Evolutionary conservation across 495 filamentous ascomycete species (phyloP), one percentile per base, ranked within the genome.

Genomic region (Lasiosphaeria miniovina): DNA sequence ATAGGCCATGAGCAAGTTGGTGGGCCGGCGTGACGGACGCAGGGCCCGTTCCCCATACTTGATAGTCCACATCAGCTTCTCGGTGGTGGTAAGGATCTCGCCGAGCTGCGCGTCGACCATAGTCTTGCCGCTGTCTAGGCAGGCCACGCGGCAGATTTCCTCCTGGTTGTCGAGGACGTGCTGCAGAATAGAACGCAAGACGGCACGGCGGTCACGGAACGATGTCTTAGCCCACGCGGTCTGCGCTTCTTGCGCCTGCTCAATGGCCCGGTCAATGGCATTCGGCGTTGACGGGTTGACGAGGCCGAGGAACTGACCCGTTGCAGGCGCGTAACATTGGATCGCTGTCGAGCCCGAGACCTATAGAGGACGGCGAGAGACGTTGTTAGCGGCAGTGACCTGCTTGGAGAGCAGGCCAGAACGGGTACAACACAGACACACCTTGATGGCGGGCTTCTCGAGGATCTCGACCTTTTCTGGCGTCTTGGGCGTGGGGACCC

Each of bases 121-220:
- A 5, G 95, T 96, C 75, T 99, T 99, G 53, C 94, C 94, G n/a
- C 90, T 94, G 76, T 99, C 94, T 14, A 96, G 80, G 68, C 93
- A 97, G 52, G 93, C 92, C 31, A 89, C 85, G 12, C 83, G 84
- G 56, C 89, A 91, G 62, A 99, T 94, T 36, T 84, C 78, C 54
- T 96, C 90, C 71, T 96, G 91, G 73, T 98, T 89, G 57, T 96
- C 89, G 57, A 99, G 83, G 24, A 98, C 80, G 61, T 84, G 87
- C 77, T 89, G 90, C 53, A 95, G 77, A 63, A 99, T 73, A 24
- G 91, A 90, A 51, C 86, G 85, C 40, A 99, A 78, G 17, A 98
- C 89, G 68, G 82, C 87, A 63, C 90, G 81, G 52, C 94, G 81
- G 66, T 96, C 82, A 35, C 80, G 71, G 70, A 96, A 96, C 0